phyloP scores from a whole-genome alignment of 2,329 filamentous ascomycete species.

The Huntiella moniliformis region DNA sequence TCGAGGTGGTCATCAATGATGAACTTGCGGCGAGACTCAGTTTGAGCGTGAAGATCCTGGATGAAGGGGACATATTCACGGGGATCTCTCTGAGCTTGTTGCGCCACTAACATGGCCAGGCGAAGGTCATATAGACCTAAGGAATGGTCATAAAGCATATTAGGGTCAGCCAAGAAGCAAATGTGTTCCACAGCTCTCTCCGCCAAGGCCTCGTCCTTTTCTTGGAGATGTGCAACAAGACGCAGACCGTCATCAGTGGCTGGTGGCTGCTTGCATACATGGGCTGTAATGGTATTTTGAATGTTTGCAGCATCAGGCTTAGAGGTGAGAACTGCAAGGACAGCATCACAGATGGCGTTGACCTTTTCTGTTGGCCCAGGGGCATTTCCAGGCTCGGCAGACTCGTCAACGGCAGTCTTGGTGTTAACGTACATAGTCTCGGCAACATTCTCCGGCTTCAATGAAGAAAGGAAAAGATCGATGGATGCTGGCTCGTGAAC shows the following conservation, averaged over 20 bases:
- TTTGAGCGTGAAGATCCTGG: slow-evolving; percentile 61
- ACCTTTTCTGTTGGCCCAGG: slow-evolving; percentile 38
- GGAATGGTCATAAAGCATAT: slow-evolving; percentile 76
- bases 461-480: slow-evolving; percentile 75
- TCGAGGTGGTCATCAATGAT: slow-evolving; percentile 77
- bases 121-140: slow-evolving; percentile 84
- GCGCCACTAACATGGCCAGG: slow-evolving; percentile 73
- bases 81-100: slow-evolving; percentile 90
- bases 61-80: slow-evolving; percentile 91
- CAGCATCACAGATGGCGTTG: slow-evolving; percentile 73
- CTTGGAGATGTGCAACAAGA: slow-evolving; percentile 58
- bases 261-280: slow-evolving; percentile 83
- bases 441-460: slow-evolving; percentile 85
- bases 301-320: slow-evolving; percentile 42
- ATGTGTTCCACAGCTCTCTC: slow-evolving; percentile 91
- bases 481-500: slow-evolving; percentile 65
- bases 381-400: slow-evolving; percentile 7
- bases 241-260: slow-evolving; percentile 70
- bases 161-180: slow-evolving; percentile 88
- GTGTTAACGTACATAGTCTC: slow-evolving; percentile 90
- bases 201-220: slow-evolving; percentile 49
- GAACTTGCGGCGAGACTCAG: slow-evolving; percentile 53
- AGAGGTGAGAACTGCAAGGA: slow-evolving; percentile 47
- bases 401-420: slow-evolving; percentile 22
- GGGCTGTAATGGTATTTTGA: slow-evolving; percentile 84